Conservation (phyloP, 257 asterid genomes). For the Euphrasia confusa region DNA sequence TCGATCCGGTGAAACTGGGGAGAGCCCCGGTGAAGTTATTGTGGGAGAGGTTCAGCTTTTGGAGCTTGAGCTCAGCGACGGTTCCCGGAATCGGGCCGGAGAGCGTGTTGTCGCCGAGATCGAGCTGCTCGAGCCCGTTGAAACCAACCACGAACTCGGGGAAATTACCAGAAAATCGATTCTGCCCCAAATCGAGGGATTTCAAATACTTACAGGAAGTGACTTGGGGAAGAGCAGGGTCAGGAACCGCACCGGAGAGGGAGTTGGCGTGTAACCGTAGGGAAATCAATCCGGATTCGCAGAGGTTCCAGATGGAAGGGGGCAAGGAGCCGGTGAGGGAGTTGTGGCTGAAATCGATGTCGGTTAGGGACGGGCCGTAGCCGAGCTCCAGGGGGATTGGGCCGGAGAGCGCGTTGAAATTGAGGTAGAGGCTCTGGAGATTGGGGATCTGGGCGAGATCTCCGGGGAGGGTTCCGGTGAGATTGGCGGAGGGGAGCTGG, state of each 20-base stretch:
- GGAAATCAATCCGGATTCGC: conserved; percentile 57
- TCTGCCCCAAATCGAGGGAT: conserved; percentile 83
- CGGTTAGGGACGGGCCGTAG: conserved; percentile 65
- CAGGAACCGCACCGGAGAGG: conserved; percentile 71
- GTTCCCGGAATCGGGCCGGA: conserved; percentile 66
- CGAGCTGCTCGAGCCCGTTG: conserved; percentile 60
- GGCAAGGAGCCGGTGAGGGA: conserved; percentile 66
- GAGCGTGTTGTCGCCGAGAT: conserved; percentile 56
- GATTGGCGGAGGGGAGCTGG: conserved; percentile 88
- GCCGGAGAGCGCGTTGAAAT: conserved; percentile 67
- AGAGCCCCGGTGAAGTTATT: conserved; percentile 85
- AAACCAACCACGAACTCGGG: conserved; percentile 62
- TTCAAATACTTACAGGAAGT: conserved; percentile 47
- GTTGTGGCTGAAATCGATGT: conserved; percentile 75
- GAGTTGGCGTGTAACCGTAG: conserved; percentile 71
- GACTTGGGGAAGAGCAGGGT: conserved; percentile 75
- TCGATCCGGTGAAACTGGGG: conserved; percentile 63
- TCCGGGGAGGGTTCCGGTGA: conserved; percentile 75
- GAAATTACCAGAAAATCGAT: conserved; percentile 58
- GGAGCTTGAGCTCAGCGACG: conserved; percentile 45
- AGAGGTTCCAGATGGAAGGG: conserved; percentile 86
- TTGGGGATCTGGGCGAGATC: conserved; percentile 73
- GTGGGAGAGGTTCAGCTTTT: conserved; percentile 82
- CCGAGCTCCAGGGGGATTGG: conserved; percentile 87
- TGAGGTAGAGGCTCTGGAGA: conserved; percentile 65